Conservation (phyloP, 202 grass and related monocot species). For the Zoysia matrella region DNA sequence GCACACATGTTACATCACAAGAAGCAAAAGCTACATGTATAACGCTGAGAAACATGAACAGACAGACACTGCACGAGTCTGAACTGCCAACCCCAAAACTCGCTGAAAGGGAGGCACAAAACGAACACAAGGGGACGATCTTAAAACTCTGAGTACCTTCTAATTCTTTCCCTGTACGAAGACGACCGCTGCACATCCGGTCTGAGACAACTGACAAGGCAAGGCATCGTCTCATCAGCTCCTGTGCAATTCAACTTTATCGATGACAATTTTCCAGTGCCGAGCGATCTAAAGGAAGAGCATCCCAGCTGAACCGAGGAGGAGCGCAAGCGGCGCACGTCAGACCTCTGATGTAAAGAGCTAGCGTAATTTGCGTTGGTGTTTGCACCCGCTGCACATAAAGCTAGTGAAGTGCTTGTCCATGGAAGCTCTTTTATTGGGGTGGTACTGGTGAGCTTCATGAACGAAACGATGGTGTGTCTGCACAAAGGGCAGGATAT, state of each 20-base stretch:
- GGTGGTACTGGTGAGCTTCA: conserved; percentile 60
- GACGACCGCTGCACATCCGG: conserved; percentile 52
- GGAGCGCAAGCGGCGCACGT: conserved; percentile 45
- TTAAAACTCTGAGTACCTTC: conserved; percentile 65
- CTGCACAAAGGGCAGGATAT: conserved; percentile 89
- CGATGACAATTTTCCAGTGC: conserved; percentile 60
- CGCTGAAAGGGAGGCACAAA: conserved; percentile 39
- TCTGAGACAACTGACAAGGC: conserved; percentile 71
- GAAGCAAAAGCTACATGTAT: neutral
- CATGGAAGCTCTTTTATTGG: conserved; percentile 77
- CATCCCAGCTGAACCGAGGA: conserved; percentile 70
- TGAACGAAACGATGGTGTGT: conserved; percentile 72
- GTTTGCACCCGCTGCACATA: conserved; percentile 57
- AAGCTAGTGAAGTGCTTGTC: conserved; percentile 59
- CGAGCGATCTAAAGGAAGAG: conserved; percentile 64
- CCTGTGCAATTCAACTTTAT: conserved; percentile 76
- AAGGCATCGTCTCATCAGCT: conserved; percentile 63
- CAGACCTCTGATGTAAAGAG: conserved; percentile 30
- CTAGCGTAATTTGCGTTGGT: conserved; percentile 24
- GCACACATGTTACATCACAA: conserved; percentile 19
- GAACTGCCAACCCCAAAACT: conserved; percentile 46
- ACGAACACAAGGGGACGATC: conserved; percentile 36
- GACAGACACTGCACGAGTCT: conserved; percentile 49
- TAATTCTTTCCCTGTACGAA: conserved; percentile 68
- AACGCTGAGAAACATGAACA: conserved; percentile 37